Percentiles rank a stretch among this genome's conserved stretches.
Conservation (phyloP, 2,329 filamentous ascomycete genomes). For the Fusarium siculi region DNA sequence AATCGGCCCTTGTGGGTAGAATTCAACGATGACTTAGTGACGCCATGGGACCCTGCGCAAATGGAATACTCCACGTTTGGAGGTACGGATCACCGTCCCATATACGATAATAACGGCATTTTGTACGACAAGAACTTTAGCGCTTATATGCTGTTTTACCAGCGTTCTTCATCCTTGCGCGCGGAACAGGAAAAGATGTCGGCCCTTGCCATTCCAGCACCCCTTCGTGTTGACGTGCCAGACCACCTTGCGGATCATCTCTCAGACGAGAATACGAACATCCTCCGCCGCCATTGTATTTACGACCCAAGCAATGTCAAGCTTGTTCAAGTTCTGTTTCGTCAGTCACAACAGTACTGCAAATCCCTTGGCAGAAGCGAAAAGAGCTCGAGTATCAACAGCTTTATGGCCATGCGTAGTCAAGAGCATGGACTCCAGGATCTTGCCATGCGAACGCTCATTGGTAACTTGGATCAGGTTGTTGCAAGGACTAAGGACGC, state of each 20-base stretch:
- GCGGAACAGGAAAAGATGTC: constrained; percentile 60
- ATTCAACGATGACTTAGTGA: constrained; percentile 92
- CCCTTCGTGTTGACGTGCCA: constrained; percentile 58
- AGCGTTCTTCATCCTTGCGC: constrained; percentile 76
- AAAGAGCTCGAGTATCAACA: constrained; percentile 3
- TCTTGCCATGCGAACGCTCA: constrained; percentile 63
- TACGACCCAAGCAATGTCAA: constrained; percentile 77
- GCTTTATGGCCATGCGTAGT: constrained; percentile 7
- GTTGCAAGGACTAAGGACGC: constrained; percentile 76
- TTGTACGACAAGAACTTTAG: constrained; percentile 78
- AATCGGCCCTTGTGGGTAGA: constrained; percentile 77
- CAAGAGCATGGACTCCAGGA: constrained; percentile 52
- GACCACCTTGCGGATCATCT: constrained; percentile 67
- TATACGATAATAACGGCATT: constrained; percentile 58
- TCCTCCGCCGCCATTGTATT: constrained; percentile 81
- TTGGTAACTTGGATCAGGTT: constrained; percentile 80
- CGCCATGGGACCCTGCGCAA: constrained; percentile 75
- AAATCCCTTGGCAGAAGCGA: constrained; percentile 7
- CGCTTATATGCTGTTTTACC: constrained; percentile 98
- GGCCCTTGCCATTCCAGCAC: constrained; percentile 44
- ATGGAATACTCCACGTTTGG: constrained; percentile 85
- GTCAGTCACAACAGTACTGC: constrained; percentile 62
- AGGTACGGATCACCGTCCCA: constrained; percentile 67
- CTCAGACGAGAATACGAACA: constrained; percentile 74
- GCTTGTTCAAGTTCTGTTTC: constrained; percentile 73